phyloP scores from a whole-genome alignment of 257 asterid genomes.

The Gardenia jasminoides region DNA sequence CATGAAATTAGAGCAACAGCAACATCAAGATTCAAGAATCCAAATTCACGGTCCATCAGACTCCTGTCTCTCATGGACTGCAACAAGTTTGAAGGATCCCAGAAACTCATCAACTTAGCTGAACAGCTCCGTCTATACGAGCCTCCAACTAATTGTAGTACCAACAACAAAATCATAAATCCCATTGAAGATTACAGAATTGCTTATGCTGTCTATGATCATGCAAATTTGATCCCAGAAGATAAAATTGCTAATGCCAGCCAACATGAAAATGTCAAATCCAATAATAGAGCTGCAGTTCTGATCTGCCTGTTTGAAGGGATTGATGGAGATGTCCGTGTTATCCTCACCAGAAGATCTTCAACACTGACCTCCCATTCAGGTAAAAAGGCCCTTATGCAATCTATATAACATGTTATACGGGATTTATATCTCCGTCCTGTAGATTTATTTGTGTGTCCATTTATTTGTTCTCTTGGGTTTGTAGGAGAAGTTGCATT shows the following conservation, averaged over 20 bases:
- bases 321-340: constrained; percentile 54
- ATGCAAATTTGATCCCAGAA: constrained; percentile 10
- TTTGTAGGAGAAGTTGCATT: constrained; percentile 79
- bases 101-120: constrained; percentile 36
- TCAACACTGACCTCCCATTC: constrained; percentile 62
- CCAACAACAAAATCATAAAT: neutral
- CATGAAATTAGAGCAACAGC: too few relatives aligned
- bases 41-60: neutral
- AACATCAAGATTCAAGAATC: too few relatives aligned
- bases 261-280: constrained; percentile 17
- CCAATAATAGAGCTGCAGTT: constrained; percentile 58
- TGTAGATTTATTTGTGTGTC: too few relatives aligned
- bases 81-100: constrained; percentile 29
- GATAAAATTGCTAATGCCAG: neutral
- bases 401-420: neutral
- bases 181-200: neutral
- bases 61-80: constrained; percentile 26
- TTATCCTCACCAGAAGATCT: constrained; percentile 74
- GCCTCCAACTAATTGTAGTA: neutral
- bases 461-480: neutral
- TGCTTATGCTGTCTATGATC: neutral
- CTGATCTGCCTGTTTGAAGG: constrained; percentile 71
- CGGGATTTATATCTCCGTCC: neutral
- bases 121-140: constrained; percentile 43
- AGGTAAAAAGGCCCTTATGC: constrained; percentile 28